phyloP scores from a whole-genome alignment of 169 alveolate species.

The Eimeria acervulina region DNA sequence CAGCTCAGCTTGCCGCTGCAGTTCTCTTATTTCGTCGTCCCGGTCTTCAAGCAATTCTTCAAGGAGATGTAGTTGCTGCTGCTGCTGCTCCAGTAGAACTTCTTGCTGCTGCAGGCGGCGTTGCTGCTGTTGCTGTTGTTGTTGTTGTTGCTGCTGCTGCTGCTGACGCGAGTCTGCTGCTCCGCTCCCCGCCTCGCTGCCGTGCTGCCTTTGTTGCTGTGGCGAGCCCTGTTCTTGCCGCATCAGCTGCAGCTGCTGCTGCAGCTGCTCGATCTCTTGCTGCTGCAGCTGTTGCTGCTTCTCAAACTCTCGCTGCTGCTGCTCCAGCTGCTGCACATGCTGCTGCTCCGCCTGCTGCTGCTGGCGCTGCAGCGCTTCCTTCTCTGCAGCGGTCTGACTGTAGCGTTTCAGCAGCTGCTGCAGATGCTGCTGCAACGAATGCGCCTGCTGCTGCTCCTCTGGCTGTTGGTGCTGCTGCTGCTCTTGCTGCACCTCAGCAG shows the following conservation, averaged over 20 bases:
- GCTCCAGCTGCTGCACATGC: slow-evolving; percentile 32
- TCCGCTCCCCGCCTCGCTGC: not conserved
- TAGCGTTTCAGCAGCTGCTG: not conserved
- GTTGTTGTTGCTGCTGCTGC: slow-evolving; percentile 41
- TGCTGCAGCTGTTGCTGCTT: slow-evolving; percentile 59
- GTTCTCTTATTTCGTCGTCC: slow-evolving; percentile 33
- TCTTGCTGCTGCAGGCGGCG: slow-evolving; percentile 23
- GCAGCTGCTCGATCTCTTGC: not conserved
- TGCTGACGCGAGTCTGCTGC: not conserved
- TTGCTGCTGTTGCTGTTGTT: slow-evolving; percentile 41
- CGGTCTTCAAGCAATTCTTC: slow-evolving; percentile 23
- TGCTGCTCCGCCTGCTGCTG: slow-evolving; percentile 46
- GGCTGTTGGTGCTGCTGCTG: slow-evolving; percentile 28
- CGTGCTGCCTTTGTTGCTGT: not conserved
- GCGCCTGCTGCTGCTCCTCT: slow-evolving; percentile 5
- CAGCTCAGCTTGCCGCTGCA: slow-evolving; percentile 58
- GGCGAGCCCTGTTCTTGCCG: not conserved
- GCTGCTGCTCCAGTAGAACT: slow-evolving; percentile 27
- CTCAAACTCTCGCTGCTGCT: slow-evolving; percentile 50
- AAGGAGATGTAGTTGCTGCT: slow-evolving; percentile 45
- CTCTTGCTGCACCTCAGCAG: not conserved
- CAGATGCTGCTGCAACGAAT: slow-evolving; percentile 31
- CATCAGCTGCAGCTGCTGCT: slow-evolving; percentile 52
- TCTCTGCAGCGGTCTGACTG: not conserved
- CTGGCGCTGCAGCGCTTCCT: slow-evolving; percentile 27